Evolutionary conservation across 306 rosid genomes (phyloP).

Genomic region (Senna tora): DNA sequence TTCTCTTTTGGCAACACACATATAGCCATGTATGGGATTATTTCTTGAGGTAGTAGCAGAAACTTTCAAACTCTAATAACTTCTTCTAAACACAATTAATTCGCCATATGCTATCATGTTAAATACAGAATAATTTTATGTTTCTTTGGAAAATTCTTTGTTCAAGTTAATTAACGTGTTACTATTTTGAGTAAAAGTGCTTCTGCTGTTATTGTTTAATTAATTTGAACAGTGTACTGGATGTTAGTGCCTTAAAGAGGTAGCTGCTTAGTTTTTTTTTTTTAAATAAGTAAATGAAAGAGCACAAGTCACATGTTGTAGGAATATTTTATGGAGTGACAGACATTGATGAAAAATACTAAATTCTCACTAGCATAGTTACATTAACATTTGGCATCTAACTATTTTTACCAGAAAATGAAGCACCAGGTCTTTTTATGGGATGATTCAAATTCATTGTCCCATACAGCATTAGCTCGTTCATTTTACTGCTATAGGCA

Average conservation of each 20-base stretch:
- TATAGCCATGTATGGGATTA: constrained; percentile 29
- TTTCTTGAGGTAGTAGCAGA: constrained; percentile 21
- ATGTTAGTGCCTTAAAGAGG: neutral
- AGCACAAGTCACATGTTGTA: constrained; percentile 2
- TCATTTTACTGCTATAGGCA: constrained; percentile 25
- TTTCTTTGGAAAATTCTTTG: constrained; percentile 17
- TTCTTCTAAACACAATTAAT: constrained; percentile 7
- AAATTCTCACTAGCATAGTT: constrained; percentile 10
- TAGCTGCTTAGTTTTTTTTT: neutral
- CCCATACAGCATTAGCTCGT: neutral
- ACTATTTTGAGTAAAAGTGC: neutral
- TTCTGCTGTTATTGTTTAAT: constrained; percentile 15
- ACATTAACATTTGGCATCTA: constrained; percentile 17
- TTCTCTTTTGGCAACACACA: constrained; percentile 21
- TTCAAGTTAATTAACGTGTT: constrained; percentile 14
- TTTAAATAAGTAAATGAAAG: neutral
- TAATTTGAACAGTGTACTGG: constrained; percentile 1
- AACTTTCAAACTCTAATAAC: constrained; percentile 14
- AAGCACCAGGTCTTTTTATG: constrained; percentile 4
- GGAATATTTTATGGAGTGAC: constrained; percentile 3
- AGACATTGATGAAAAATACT: constrained; percentile 4
- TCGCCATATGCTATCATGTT: constrained; percentile 29
- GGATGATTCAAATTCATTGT: neutral
- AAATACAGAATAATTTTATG: neutral
- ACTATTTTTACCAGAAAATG: constrained; percentile 27